Percentiles rank a stretch among this genome's conserved stretches.
phyloP scores from a whole-genome alignment of 768 basidiomycete genomes.

The Nidularia sp. region DNA sequence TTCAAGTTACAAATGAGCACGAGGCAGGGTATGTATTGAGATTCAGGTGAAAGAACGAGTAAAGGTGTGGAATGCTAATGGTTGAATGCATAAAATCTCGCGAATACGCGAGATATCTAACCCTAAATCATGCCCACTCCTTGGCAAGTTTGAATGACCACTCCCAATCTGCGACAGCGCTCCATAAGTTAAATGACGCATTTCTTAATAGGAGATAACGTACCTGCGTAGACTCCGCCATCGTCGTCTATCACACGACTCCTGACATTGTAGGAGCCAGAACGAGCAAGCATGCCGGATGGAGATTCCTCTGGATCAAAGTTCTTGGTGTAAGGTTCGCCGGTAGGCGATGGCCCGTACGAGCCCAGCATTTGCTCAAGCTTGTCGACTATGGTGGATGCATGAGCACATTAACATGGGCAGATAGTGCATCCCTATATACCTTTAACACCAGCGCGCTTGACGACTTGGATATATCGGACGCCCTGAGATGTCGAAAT shows the following conservation, averaged over 20 bases:
- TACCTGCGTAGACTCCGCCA: constrained; percentile 73
- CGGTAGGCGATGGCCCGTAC: constrained; percentile 71
- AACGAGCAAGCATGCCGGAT: constrained; percentile 81
- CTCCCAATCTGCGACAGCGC: constrained; percentile 55
- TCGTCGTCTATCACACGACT: constrained; percentile 91
- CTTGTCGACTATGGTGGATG: constrained; percentile 67
- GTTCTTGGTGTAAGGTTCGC: constrained; percentile 66
- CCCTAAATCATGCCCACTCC: constrained; percentile 66
- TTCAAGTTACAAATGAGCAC: background rate
- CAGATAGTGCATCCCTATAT: constrained; percentile 6
- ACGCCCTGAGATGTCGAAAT: constrained; percentile 47
- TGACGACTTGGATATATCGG: constrained; percentile 87
- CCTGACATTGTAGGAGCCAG: constrained; percentile 71
- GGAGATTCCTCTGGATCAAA: constrained; percentile 71
- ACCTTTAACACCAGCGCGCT: constrained; percentile 76
- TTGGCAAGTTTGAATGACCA: constrained; percentile 92
- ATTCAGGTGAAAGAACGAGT: background rate
- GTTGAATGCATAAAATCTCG: background rate
- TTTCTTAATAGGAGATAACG: constrained; percentile 14
- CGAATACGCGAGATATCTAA: no score
- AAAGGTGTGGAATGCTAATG: background rate
- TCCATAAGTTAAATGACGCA: background rate
- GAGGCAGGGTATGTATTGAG: background rate
- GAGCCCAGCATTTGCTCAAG: constrained; percentile 94
- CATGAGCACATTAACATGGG: constrained; percentile 2